Evolutionary conservation across 495 filamentous ascomycete genomes (phyloP), one percentile per base, ranked within the genome.

Genomic region (Ramalina peruviana): DNA sequence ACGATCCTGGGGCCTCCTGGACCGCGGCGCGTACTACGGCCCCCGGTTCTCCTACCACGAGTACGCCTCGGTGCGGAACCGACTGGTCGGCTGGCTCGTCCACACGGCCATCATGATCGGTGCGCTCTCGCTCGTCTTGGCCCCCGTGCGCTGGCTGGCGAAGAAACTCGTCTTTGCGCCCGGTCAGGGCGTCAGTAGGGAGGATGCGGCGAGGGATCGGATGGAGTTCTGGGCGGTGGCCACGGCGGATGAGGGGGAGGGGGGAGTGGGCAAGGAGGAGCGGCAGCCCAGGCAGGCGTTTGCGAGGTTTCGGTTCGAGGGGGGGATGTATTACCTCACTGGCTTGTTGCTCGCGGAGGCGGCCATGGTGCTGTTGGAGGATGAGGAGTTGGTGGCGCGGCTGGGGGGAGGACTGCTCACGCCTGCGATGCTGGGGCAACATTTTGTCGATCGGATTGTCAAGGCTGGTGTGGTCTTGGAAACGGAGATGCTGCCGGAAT

Each of bases 401-500:
- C 69, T 85, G 1, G 67, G 73, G 0, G 81, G 85, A 21, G 86
- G 86, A 10, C 67, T 93, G 21, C 78, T 88, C 17, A 95, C 88
- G 1, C 74, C 88, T n/a, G 83, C 86, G n/a, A 84, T 77, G 37
- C 65, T 95, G 36, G 88, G 88, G 0, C 82, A 88, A 62, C 69
- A 71, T 26, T 88, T 77, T 58, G 72, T 92, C 50, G 81, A 92
- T 58, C 74, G 84, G 39, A 60, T 90, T 52, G 69, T 76, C 13
- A 69, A 72, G 43, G 74, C 52, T 43, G 58, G 58, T 1, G 39
- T 60, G 16, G 43, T 46, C 1, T 48, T 60, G 7, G 55, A 60
- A 40, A 38, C 43, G 5, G 42, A 53, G 17, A 45, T 60, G 41
- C 37, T 60, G 27, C 37, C 55, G 12, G 36, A 56, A 23, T 41